Conservation (phyloP, 352 stramenopile genomes). For the Phytophthora nicotianae region DNA sequence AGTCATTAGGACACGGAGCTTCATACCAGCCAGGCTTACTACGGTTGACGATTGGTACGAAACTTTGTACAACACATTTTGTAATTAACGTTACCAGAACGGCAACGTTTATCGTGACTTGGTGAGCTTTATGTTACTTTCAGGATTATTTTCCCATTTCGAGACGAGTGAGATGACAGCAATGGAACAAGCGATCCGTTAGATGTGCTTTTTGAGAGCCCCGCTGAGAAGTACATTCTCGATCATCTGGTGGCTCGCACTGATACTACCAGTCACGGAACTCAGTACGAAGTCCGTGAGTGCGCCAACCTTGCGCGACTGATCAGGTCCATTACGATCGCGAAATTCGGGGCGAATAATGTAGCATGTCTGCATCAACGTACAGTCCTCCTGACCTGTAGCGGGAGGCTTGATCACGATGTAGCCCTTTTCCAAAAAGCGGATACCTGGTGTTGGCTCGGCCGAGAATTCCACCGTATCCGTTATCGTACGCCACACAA, state of each 20-base stretch:
- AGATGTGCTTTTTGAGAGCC: conserved; percentile 25
- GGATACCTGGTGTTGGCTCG: conserved; percentile 38
- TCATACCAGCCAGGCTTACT: conserved; percentile 15
- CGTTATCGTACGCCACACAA: conserved; percentile 47
- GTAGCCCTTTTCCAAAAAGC: conserved; percentile 47
- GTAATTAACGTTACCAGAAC: conserved; percentile 22
- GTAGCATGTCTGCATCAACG: conserved; percentile 50
- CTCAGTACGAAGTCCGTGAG: conserved; percentile 61
- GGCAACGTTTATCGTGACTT: conserved; percentile 3
- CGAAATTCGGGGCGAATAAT: conserved; percentile 45
- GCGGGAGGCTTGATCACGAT: conserved; percentile 45
- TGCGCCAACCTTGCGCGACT: conserved; percentile 42
- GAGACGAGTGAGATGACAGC: conserved; percentile 1
- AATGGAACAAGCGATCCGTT: neutral
- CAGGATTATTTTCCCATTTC: neutral
- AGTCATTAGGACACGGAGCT: conserved; percentile 23
- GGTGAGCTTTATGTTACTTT: neutral
- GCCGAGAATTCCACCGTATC: conserved; percentile 46
- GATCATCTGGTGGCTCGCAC: conserved; percentile 56
- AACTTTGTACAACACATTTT: conserved; percentile 37
- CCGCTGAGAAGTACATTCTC: conserved; percentile 52
- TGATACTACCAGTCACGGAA: conserved; percentile 44
- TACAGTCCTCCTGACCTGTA: conserved; percentile 29
- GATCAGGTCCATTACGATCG: conserved; percentile 31
- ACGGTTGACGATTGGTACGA: conserved; percentile 18